Conservation (phyloP, 345 rosid species). For the Eucalyptus rudis region DNA sequence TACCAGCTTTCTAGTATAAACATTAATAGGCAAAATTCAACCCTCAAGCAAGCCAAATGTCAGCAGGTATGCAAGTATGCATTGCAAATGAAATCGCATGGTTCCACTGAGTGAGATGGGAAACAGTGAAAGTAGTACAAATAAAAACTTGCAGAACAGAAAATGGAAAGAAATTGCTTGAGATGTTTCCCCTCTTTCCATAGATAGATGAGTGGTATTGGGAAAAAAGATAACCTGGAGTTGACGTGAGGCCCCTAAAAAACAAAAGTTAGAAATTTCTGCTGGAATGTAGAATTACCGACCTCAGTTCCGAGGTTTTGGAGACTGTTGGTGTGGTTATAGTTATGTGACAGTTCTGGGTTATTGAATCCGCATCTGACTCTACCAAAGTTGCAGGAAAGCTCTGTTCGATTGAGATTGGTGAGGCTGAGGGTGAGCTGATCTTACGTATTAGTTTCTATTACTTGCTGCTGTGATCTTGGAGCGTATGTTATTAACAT, state of each 20-base stretch:
- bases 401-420: background rate
- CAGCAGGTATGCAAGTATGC: background rate
- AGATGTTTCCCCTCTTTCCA: background rate
- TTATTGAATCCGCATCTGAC: background rate
- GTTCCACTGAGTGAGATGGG: background rate
- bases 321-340: background rate
- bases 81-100: background rate
- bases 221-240: background rate
- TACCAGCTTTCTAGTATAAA: background rate
- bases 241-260: background rate
- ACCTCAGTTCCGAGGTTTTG: background rate
- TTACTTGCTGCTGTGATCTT: background rate
- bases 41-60: background rate
- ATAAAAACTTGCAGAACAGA: background rate
- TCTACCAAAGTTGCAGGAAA: background rate
- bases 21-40: background rate
- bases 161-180: background rate
- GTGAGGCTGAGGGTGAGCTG: background rate
- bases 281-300: background rate
- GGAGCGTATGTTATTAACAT: background rate
- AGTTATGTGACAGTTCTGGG: background rate
- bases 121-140: background rate
- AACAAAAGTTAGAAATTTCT: background rate
- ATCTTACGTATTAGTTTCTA: background rate
- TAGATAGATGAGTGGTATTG: background rate